Evolutionary conservation across 441 rosid genomes (phyloP).

Genomic region (Populus trichocarpa): DNA sequence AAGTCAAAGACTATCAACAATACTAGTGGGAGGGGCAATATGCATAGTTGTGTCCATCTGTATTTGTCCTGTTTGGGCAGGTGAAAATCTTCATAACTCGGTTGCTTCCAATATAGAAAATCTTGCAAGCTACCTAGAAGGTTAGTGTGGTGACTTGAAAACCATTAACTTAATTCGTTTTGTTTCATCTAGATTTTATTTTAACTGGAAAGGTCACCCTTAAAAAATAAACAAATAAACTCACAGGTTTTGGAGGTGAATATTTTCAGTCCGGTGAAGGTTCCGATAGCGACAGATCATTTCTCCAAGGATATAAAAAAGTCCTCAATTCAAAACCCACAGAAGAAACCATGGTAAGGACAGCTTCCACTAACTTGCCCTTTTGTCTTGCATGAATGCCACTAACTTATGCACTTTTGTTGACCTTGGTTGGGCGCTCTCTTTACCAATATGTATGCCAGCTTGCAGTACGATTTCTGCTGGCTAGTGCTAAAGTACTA

Average conservation of each 20-base stretch:
- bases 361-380: neutral
- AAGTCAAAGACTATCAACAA: conserved; percentile 59
- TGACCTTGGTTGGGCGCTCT: neutral
- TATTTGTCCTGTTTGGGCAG: conserved; percentile 87
- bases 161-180: neutral
- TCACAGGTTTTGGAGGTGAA: conserved; percentile 62
- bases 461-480: neutral
- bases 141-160: conserved; percentile 24
- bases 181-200: neutral
- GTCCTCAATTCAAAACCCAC: conserved; percentile 57
- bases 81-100: conserved; percentile 73
- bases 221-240: neutral
- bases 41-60: conserved; percentile 62
- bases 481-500: neutral
- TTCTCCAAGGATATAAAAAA: conserved; percentile 50
- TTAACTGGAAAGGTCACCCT: neutral
- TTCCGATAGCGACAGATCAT: conserved; percentile 36
- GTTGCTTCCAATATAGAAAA: conserved; percentile 55
- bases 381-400: conserved; percentile 22
- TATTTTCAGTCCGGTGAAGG: conserved; percentile 33
- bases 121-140: conserved; percentile 62
- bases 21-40: conserved; percentile 61
- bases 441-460: neutral
- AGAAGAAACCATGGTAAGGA: conserved; percentile 67
- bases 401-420: conserved; percentile 23